Evolutionary conservation across 352 stramenopile species (phyloP).

Genomic region (Phytophthora fragariae): DNA sequence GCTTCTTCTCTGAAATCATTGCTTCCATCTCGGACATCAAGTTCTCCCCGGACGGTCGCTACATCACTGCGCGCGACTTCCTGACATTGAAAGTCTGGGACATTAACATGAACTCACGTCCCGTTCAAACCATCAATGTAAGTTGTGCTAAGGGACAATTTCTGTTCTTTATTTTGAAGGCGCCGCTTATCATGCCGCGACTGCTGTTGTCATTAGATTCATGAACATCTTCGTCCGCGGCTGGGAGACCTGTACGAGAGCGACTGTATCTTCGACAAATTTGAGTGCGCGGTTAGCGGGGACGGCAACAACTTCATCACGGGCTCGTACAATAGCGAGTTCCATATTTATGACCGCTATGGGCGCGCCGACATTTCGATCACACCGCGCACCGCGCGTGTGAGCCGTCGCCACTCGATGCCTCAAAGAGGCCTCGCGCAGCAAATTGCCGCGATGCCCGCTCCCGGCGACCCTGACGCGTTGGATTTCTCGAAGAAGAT

Average conservation of each 20-base stretch:
- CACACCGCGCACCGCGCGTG: conserved; percentile 47
- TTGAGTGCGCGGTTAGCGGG: conserved; percentile 92
- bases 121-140: conserved; percentile 94
- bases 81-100: conserved; percentile 97
- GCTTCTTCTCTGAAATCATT: conserved; percentile 97
- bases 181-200: neutral
- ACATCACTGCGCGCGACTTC: conserved; percentile 96
- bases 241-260: conserved; percentile 95
- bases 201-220: conserved; percentile 61
- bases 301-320: conserved; percentile 95
- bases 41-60: conserved; percentile 94
- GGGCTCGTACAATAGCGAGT: conserved; percentile 95
- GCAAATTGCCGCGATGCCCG: conserved; percentile 54
- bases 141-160: conserved; percentile 17
- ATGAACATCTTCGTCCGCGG: conserved; percentile 92
- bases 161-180: neutral
- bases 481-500: conserved; percentile 89
- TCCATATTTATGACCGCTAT: conserved; percentile 93
- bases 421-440: conserved; percentile 71
- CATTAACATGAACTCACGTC: conserved; percentile 94
- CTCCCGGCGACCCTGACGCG: conserved; percentile 49
- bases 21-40: conserved; percentile 95
- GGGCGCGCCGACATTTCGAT: conserved; percentile 80
- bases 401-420: conserved; percentile 73
- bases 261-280: conserved; percentile 98